Conservation (phyloP, 176 grass and related monocot species). For the Microstegium vimineum region DNA sequence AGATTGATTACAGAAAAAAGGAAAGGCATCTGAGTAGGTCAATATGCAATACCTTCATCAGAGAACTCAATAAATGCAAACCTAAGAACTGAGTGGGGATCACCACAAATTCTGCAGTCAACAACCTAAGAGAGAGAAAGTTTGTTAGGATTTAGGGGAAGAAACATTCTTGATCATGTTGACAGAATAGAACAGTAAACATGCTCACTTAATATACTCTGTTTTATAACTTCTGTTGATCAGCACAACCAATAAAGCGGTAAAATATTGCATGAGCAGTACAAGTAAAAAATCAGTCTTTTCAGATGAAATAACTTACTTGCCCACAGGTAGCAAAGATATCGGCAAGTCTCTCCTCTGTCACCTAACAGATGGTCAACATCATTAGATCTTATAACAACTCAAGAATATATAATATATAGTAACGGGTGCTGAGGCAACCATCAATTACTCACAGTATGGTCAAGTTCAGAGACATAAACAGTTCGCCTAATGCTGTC, state of each 20-base stretch:
- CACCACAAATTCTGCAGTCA: conserved; percentile 90
- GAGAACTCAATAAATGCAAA: conserved; percentile 96
- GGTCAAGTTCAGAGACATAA: conserved; percentile 88
- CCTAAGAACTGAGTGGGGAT: conserved; percentile 85
- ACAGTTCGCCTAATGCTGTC: conserved; percentile 84
- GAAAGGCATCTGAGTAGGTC: not conserved
- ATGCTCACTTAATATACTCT: not conserved
- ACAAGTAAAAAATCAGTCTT: not conserved
- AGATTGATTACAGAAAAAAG: not conserved
- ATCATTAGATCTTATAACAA: conserved; percentile 25
- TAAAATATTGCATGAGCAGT: not conserved
- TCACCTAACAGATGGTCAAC: conserved; percentile 60
- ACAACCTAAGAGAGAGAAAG: conserved; percentile 50
- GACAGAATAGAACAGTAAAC: not conserved
- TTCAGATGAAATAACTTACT: conserved; percentile 49
- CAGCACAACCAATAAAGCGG: not conserved
- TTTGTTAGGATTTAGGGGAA: not conserved
- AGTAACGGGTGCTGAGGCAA: not conserved
- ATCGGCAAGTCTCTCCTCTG: conserved; percentile 96
- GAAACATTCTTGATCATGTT: not conserved
- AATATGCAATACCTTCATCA: conserved; percentile 65
- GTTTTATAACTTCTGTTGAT: not conserved
- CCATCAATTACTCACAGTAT: conserved; percentile 62
- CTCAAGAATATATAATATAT: not conserved
- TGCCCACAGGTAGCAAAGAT: conserved; percentile 85